Percentiles rank a stretch among this genome's conserved stretches.
These are phyloP conservation scores for Acorus gramineus DNA, from an alignment of 106 monocot genomes.

Conservation along the genomic window DNA sequence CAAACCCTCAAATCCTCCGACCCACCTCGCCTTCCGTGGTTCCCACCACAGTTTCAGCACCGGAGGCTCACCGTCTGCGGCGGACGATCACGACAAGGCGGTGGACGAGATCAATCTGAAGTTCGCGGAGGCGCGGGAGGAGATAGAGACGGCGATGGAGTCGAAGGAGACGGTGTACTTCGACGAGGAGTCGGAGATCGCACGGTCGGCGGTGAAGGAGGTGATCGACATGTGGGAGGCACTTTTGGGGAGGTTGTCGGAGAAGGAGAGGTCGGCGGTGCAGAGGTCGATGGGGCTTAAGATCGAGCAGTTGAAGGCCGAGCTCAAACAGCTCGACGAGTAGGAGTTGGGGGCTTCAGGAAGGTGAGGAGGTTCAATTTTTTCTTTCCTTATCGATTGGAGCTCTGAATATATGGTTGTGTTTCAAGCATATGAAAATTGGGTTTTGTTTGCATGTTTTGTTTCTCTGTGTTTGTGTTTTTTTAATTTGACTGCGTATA, in stretches of 20 bases:
- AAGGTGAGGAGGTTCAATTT: background rate
- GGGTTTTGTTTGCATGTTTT: no score
- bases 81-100: conserved; percentile 38
- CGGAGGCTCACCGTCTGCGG: background rate
- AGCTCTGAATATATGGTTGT: background rate
- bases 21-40: background rate
- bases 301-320: conserved; percentile 96
- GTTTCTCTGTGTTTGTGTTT: no score
- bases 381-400: background rate
- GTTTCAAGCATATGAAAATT: no score
- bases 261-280: conserved; percentile 47
- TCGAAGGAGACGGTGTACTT: conserved; percentile 98
- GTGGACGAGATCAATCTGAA: conserved; percentile 96
- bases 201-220: conserved; percentile 69
- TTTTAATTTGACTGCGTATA: no score
- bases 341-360: conserved; percentile 12
- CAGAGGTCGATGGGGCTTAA: conserved; percentile 96
- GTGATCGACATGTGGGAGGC: conserved; percentile 49
- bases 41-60: conserved; percentile 14
- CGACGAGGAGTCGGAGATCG: conserved; percentile 89
- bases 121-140: conserved; percentile 96
- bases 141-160: conserved; percentile 94
- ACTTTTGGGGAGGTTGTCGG: conserved; percentile 50
- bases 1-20: background rate
- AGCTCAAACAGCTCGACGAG: conserved; percentile 77